Percentiles rank a stretch among this genome's conserved stretches.
Conservation (phyloP, 2,329 filamentous ascomycete species). For the Penicillium sclerotigenum region DNA sequence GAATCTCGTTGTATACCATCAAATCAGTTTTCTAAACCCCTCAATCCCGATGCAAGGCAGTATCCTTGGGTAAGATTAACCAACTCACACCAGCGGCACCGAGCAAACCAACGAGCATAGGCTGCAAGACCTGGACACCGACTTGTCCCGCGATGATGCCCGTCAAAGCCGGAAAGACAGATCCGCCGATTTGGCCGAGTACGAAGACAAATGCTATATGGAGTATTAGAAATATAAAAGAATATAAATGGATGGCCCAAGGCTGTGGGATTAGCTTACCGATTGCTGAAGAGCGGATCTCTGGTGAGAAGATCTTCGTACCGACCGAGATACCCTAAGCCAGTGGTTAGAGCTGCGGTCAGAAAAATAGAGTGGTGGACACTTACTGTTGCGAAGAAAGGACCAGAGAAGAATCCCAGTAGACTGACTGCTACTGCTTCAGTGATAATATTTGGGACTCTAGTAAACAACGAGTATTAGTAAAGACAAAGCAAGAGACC, state of each 20-base stretch:
- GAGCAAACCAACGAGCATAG: constrained; percentile 51
- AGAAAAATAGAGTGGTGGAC: background rate
- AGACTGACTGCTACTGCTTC: constrained; percentile 55
- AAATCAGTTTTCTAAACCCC: too few species aligned
- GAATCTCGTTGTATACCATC: background rate
- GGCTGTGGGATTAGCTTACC: constrained; percentile 24
- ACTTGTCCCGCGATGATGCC: constrained; percentile 49
- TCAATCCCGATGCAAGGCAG: constrained; percentile 24
- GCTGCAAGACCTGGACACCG: constrained; percentile 52
- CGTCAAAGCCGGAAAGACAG: constrained; percentile 55
- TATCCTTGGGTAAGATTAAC: constrained; percentile 38
- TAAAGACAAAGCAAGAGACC: background rate
- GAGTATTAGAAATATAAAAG: background rate
- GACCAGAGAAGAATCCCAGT: constrained; percentile 58
- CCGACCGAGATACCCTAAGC: constrained; percentile 48
- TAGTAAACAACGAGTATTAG: background rate
- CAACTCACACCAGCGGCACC: constrained; percentile 48
- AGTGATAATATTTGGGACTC: constrained; percentile 46
- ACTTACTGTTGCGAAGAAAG: constrained; percentile 55
- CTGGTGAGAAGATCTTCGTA: constrained; percentile 50
- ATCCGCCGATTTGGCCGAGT: constrained; percentile 55
- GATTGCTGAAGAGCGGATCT: constrained; percentile 49
- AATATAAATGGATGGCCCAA: background rate
- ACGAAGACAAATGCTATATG: constrained; percentile 52
- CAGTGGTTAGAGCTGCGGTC: background rate